Evolutionary conservation across 768 basidiomycete species (phyloP), one percentile per base, ranked within the genome.

Genomic region (Rossbeevera mucosa): DNA sequence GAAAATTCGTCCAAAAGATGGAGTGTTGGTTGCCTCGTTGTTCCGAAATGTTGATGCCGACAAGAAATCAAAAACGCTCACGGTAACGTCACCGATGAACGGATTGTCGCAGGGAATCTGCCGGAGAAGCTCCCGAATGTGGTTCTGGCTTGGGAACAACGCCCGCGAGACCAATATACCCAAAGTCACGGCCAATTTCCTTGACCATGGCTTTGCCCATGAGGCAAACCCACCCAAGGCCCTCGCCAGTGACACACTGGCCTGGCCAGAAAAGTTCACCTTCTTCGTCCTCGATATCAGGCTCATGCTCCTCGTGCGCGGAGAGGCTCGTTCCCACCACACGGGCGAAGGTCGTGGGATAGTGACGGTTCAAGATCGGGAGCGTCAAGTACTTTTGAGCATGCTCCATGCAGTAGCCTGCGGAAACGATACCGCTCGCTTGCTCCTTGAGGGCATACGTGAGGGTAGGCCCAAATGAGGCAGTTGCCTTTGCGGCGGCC

Each of bases 251-350:
- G 52, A 82, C 73, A 30, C 79, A 75, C 60, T 88, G 84, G 40
- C 83, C 83, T 0, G 88, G 89, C 89, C 88, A 91, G 63, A 82
- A 88, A n/a, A 91, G 73, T 61, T 91, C 89, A 57, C 88, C 86
- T 65, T 89, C 88, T 57, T 89, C 86, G 59, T 91, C 89, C 65
- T 91, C 88, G 48, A 91, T 80, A 57, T 91, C 88, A 11, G 86
- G 85, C 55, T 90, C 87, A 50, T 85, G 77, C 65, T 91, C 88
- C 57, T 91, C 88, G 14, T 76, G 75, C 0, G 79, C 73, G 0
- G 76, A 71, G 47, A 88, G 70, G 21, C 80, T 82, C 21, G 84
- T 80, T 54, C 81, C 72, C 59, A 88, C 76, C 76, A 91, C 79
- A 43, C 89, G 83, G 9, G 83, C 78, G 64, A 85, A 88, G 1